Percentiles rank a stretch among this genome's conserved stretches.
Conservation (phyloP, 164 flowering plant genomes). For the Euptelea pleiosperma region DNA sequence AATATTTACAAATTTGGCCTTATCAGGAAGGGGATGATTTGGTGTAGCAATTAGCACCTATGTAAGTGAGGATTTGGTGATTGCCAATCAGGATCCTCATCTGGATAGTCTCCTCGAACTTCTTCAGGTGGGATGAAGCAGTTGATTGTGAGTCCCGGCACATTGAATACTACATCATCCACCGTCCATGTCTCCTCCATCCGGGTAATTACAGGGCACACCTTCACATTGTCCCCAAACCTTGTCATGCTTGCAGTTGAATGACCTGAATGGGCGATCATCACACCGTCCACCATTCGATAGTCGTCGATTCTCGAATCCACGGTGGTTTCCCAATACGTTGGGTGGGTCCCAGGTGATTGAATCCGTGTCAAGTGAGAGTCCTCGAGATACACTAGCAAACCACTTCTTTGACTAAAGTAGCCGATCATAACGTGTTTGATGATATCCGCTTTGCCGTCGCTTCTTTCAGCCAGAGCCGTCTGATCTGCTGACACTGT, state of each 20-base stretch:
- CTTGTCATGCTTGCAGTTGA: slow-evolving; percentile 55
- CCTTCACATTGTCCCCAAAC: slow-evolving; percentile 63
- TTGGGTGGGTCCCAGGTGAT: slow-evolving; percentile 58
- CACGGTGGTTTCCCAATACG: slow-evolving; percentile 85
- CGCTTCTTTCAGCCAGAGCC: slow-evolving; percentile 62
- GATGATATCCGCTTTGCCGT: slow-evolving; percentile 75
- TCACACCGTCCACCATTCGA: slow-evolving; percentile 57
- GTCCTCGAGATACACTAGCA: slow-evolving; percentile 69
- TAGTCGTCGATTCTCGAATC: slow-evolving; percentile 62
- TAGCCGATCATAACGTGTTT: slow-evolving; percentile 68
- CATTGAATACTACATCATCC: slow-evolving; percentile 75
- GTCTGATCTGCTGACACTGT: slow-evolving; percentile 62
- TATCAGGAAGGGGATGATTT: no score
- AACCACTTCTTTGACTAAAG: slow-evolving; percentile 78
- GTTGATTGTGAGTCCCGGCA: slow-evolving; percentile 66
- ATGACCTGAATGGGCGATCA: slow-evolving; percentile 75
- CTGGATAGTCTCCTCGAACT: slow-evolving; percentile 28
- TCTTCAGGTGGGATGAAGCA: slow-evolving; percentile 77
- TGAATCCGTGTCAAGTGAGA: slow-evolving; percentile 70
- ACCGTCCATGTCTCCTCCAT: slow-evolving; percentile 78
- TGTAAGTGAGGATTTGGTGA: no score
- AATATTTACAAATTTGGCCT: no score
- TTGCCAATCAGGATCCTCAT: slow-evolving; percentile 32
- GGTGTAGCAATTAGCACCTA: no score
- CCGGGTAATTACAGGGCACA: slow-evolving; percentile 48